Base-by-base conservation (phyloP, 2,329 filamentous ascomycete genomes). In the Microcyclosporella mali region DNA sequence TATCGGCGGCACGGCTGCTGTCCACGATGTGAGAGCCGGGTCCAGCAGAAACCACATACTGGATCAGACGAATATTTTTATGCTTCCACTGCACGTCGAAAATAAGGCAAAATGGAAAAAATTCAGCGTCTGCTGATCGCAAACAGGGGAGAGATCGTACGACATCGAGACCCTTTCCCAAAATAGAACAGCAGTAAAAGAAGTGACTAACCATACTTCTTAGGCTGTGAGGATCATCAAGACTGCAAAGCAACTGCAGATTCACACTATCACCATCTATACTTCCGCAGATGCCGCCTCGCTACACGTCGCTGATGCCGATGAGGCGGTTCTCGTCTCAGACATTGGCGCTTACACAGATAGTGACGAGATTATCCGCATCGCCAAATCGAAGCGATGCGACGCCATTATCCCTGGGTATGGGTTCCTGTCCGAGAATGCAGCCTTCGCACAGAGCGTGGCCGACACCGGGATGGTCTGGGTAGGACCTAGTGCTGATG, bases 401-500 rank as follows among this genome's bases (percentile, higher is more conserved):
- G 71, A 83, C 47, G 79, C 78, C 3, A 70, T 84, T 12, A 78
- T 81, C 37, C 81, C 81, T 0, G 81, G 81, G 2, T 84, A 85
- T 63, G 81, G 81, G 0, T 84, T 83, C 46, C 61, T 85, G 1
- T 75, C 75, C 0, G 81, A 84, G 45, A 81, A 82, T 55, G 70
- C 76, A 3, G 69, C 74, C 3, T 84, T 84, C 56, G 79, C 81
- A 0, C 58, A 67, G 16, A 62, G 66, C 0, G 73, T 81, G 1
- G 59, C 66, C 16, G 64, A 70, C 7, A 73, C 72, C 1, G 81
- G 78, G 0, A 66, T 84, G 46, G 65, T 68, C 1, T 84, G 77
- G 66, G 70, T 78, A 11, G 81, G 81, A 6, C 50, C 50, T 1
- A 37, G 41, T 28, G 41, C 49, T 37, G 40, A 45, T 41, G 47